phyloP scores from a whole-genome alignment of 306 rosid genomes.

The Hylodesmum podocarpum region DNA sequence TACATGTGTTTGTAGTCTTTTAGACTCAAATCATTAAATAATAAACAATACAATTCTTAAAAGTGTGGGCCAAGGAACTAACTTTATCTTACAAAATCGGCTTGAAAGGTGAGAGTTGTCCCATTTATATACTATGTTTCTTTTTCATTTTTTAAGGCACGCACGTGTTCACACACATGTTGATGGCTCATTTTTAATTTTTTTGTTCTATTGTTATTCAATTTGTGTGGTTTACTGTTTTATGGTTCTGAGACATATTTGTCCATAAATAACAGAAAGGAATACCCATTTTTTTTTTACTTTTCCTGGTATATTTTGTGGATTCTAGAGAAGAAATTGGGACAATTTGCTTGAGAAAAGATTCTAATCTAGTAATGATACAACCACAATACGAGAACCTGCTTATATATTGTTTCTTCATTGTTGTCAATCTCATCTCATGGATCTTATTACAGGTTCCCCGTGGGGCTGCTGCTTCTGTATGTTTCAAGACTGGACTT shows the following conservation, averaged over 20 bases:
- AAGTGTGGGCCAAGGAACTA: too few species aligned
- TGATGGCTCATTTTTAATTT: too few species aligned
- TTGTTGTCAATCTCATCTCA: slow-evolving; percentile 10
- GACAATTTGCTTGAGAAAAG: slow-evolving; percentile 9
- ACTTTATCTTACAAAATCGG: too few species aligned
- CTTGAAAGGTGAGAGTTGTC: too few species aligned
- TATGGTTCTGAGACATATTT: background rate
- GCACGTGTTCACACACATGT: too few species aligned
- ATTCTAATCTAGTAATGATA: slow-evolving; percentile 10
- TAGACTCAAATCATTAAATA: too few species aligned
- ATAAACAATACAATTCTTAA: too few species aligned
- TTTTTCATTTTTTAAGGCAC: too few species aligned
- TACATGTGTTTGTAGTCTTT: slow-evolving; percentile 2
- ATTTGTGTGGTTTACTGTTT: slow-evolving; percentile 26
- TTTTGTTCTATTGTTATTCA: too few species aligned
- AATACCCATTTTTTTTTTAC: background rate
- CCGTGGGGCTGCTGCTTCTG: slow-evolving; percentile 87
- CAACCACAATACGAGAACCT: background rate
- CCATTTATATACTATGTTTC: too few species aligned
- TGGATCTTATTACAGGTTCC: slow-evolving; percentile 71
- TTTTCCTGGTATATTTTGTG: background rate
- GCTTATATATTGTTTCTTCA: background rate
- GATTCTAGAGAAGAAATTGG: slow-evolving; percentile 13
- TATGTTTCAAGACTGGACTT: slow-evolving; percentile 94
- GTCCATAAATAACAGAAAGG: slow-evolving; percentile 4